Evolutionary conservation across 441 rosid species (phyloP).

Genomic region (Manihot esculenta): DNA sequence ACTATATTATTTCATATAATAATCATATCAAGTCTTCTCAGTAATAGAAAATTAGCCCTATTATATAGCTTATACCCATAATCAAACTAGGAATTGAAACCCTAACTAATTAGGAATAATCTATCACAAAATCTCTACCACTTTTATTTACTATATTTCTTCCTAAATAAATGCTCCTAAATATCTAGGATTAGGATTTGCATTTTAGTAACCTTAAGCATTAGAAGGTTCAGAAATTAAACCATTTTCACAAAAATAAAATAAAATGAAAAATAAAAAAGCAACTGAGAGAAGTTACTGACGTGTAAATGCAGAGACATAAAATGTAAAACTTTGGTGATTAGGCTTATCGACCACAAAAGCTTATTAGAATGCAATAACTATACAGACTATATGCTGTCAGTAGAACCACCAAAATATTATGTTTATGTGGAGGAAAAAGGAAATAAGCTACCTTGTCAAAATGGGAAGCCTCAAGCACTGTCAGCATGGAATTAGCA

Average conservation of each 20-base stretch:
- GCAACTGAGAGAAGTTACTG: background rate
- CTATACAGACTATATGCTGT: background rate
- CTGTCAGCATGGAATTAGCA: constrained; percentile 56
- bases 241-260: background rate
- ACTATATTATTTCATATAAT: no score
- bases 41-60: no score
- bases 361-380: background rate
- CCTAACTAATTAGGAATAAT: no score
- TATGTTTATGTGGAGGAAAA: background rate
- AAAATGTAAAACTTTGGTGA: background rate
- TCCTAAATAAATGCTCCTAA: no score
- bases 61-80: no score
- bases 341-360: background rate
- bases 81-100: no score
- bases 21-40: no score
- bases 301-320: background rate
- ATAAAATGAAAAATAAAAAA: no score
- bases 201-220: background rate
- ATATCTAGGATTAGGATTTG: no score
- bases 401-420: constrained; percentile 1
- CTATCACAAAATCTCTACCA: no score
- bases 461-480: constrained; percentile 82
- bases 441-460: constrained; percentile 61
- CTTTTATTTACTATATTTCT: no score
- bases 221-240: background rate